phyloP scores from a whole-genome alignment of 257 asterid genomes.

The Petunia secreta region DNA sequence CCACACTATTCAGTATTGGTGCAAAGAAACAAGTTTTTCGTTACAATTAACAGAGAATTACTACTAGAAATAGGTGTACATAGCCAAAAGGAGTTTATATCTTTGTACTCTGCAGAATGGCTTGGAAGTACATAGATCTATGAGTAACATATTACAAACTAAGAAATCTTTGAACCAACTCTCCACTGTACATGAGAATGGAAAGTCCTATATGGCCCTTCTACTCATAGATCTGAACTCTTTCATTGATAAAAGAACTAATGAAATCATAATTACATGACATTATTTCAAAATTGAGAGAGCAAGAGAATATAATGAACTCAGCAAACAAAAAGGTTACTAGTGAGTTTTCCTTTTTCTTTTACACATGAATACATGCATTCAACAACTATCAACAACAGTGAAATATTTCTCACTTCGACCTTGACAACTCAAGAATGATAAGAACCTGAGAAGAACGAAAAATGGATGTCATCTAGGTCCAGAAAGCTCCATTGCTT shows the following conservation, averaged over 20 bases:
- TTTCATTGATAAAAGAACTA: not conserved
- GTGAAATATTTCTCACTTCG: conserved; percentile 17
- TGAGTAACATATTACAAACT: not conserved
- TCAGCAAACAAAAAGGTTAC: conserved; percentile 32
- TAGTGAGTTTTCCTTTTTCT: conserved; percentile 41
- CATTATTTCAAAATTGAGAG: not conserved
- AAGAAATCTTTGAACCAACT: not conserved
- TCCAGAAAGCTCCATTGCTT: conserved; percentile 94
- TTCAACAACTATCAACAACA: conserved; percentile 52
- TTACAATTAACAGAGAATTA: too few species aligned
- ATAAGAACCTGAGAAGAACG: not conserved
- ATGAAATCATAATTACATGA: not conserved
- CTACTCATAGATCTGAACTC: not conserved
- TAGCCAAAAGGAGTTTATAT: too few species aligned
- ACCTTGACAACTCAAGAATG: conserved; percentile 14
- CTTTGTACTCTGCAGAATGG: too few species aligned
- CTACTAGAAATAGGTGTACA: too few species aligned
- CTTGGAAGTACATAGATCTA: not conserved
- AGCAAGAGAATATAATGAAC: not conserved
- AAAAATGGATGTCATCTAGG: conserved; percentile 64
- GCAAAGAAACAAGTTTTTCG: too few species aligned
- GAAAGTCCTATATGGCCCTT: not conserved
- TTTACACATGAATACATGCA: conserved; percentile 52
- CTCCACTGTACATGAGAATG: too few species aligned
- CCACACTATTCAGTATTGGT: too few species aligned